phyloP scores from a whole-genome alignment of 2,329 filamentous ascomycete species.

The Grosmannia penicillata region DNA sequence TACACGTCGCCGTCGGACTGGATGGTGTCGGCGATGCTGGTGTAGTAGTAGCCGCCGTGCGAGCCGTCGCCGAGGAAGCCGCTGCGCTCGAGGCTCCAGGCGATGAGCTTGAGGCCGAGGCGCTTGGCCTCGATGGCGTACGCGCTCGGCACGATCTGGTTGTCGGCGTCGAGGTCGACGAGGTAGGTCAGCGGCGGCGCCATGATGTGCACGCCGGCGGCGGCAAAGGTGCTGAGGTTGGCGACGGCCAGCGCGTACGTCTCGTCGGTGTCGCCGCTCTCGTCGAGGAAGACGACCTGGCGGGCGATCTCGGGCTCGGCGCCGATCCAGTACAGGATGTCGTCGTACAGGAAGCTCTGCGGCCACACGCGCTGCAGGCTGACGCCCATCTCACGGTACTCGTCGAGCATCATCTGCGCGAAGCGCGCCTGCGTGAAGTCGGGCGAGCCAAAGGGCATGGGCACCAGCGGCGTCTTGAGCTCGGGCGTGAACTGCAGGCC shows the following conservation, averaged over 20 bases:
- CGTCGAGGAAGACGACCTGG: conserved; percentile 52
- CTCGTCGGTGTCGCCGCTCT: conserved; percentile 37
- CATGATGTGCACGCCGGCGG: conserved; percentile 45
- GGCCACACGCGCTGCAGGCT: conserved; percentile 38
- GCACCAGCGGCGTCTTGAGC: conserved; percentile 24
- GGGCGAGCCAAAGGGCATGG: conserved; percentile 53
- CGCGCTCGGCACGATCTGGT: conserved; percentile 43
- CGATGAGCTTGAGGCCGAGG: conserved; percentile 48
- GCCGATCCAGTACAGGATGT: conserved; percentile 52
- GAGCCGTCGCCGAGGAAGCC: conserved; percentile 39
- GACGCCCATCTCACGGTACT: conserved; percentile 39
- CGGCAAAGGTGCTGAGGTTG: conserved; percentile 38
- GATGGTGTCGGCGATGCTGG: conserved; percentile 35
- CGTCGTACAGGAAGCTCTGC: conserved; percentile 51
- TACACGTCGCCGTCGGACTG: conserved; percentile 53
- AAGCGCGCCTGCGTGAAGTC: conserved; percentile 52
- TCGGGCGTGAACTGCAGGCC: conserved; percentile 8
- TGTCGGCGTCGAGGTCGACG: conserved; percentile 31
- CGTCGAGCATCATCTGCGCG: conserved; percentile 49
- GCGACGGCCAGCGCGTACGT: conserved; percentile 38
- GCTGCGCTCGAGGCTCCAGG: conserved; percentile 55
- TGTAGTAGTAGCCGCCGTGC: conserved; percentile 39
- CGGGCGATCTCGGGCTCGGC: conserved; percentile 43
- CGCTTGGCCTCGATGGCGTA: conserved; percentile 48
- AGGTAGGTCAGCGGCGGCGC: conserved; percentile 50